These are phyloP conservation scores for Monosporascus sp. DNA, from an alignment of 2,329 filamentous ascomycete genomes.

Conservation along the genomic window DNA sequence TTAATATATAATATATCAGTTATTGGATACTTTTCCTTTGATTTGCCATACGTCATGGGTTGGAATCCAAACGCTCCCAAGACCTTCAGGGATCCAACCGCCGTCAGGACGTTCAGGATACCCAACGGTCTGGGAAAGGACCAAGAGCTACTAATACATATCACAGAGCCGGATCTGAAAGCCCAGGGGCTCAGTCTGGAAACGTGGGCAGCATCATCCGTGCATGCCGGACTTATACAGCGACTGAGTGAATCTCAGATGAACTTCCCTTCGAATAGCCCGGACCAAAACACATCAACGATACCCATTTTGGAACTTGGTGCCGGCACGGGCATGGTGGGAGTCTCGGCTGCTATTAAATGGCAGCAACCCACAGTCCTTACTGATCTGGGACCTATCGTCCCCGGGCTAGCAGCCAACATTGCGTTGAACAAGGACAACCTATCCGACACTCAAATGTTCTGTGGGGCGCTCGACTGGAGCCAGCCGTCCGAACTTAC, in stretches of 20 bases:
- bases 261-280: conserved; percentile 1
- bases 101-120: conserved; percentile 1
- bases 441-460: conserved; percentile 7
- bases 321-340: conserved; percentile 32
- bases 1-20: background rate
- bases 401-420: conserved; percentile 27
- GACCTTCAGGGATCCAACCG: background rate
- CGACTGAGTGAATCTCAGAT: conserved; percentile 17
- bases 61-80: background rate
- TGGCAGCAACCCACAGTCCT: conserved; percentile 24
- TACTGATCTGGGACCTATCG: conserved; percentile 28
- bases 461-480: conserved; percentile 33
- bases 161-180: conserved; percentile 8
- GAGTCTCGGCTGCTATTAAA: conserved; percentile 27
- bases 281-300: conserved; percentile 1
- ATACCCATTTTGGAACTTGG: conserved; percentile 30
- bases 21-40: background rate
- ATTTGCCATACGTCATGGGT: background rate
- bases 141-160: background rate
- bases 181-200: conserved; percentile 31
- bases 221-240: conserved; percentile 29
- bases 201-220: conserved; percentile 32
- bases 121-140: background rate
- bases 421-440: conserved; percentile 24
- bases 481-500: conserved; percentile 19